Conservation (phyloP, 768 basidiomycete genomes). For the Boletellus emodensis region DNA sequence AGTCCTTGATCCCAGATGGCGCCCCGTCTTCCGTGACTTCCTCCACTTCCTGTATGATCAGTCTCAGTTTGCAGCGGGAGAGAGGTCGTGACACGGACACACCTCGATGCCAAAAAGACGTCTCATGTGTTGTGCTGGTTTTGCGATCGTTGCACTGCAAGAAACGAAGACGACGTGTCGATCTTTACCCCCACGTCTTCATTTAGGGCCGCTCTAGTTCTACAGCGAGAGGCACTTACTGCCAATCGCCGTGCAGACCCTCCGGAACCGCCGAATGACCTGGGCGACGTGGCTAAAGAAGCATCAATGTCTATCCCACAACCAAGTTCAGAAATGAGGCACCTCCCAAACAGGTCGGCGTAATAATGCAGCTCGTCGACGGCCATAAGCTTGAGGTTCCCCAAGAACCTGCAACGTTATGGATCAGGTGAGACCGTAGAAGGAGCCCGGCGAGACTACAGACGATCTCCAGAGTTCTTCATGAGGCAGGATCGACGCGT, state of each 20-base stretch:
- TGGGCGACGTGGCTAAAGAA: conserved; percentile 69
- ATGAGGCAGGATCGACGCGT: conserved; percentile 78
- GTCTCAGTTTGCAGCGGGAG: neutral
- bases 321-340: neutral
- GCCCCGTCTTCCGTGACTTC: conserved; percentile 78
- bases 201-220: neutral
- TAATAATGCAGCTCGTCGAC: conserved; percentile 91
- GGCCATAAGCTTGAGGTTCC: conserved; percentile 70
- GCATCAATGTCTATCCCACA: neutral
- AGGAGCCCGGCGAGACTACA: conserved; percentile 1
- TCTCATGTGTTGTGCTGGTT: conserved; percentile 72
- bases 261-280: conserved; percentile 69
- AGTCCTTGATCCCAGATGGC: conserved; percentile 76
- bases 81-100: neutral
- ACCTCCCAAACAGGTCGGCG: conserved; percentile 77
- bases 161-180: conserved; percentile 62
- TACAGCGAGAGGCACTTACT: conserved; percentile 42
- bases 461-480: conserved; percentile 82
- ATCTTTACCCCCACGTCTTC: conserved; percentile 35
- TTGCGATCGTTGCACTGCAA: conserved; percentile 83
- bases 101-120: conserved; percentile 65
- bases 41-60: conserved; percentile 45
- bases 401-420: conserved; percentile 54
- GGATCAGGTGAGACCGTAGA: neutral
- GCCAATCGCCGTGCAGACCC: conserved; percentile 73